Evolutionary conservation across 2,329 filamentous ascomycete genomes (phyloP), one percentile per base, ranked within the genome.

Genomic region (Cladophialophora immunda): DNA sequence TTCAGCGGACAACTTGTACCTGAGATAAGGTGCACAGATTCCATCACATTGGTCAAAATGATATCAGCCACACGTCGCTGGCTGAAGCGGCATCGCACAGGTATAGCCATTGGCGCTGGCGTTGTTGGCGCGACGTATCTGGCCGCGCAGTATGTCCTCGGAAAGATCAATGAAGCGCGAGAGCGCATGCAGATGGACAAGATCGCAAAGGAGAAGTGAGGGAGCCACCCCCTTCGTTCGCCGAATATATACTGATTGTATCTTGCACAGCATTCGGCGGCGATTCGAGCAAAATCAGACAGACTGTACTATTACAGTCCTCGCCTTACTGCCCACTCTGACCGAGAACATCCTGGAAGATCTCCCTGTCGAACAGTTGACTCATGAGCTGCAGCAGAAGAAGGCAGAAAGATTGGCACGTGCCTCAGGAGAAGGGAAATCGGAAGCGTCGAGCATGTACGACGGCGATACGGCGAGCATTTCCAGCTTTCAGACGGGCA

Each of bases 221-320:
- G 75, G 9, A 32, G 58, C 65, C 11, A 29, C 45, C 59, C 59
- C 38, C 52, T 52, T 47, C 50, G 34, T 55, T 32, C 47, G 17
- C 29, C 25, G 22, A 56, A 22, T 29, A 30, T 50, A 32, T 19
- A 56, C 68, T 69, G 58, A 69, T 65, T 54, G 17, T 38, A 41
- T 27, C n/a, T 30, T 38, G 13, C 74, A 22, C 30, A 98, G 94
- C 80, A 87, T 99, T 68, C 93, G 94, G 59, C 91, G 95, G 66
- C 92, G 95, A 76, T 99, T 99, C 81, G 93, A 98, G 79, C 95
- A 99, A 81, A 99, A 99, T 79, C 95, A 99, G 78, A 94, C 97
- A 78, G 95, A 99, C 80, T 99, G 95, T 81, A 97, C 94, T 56
- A 97, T 96, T 78, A 99, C 95, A 41, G 93, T 98, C 53, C 89